Base-by-base conservation (phyloP, 1,139 yeast species). In the Candida anutae region DNA sequence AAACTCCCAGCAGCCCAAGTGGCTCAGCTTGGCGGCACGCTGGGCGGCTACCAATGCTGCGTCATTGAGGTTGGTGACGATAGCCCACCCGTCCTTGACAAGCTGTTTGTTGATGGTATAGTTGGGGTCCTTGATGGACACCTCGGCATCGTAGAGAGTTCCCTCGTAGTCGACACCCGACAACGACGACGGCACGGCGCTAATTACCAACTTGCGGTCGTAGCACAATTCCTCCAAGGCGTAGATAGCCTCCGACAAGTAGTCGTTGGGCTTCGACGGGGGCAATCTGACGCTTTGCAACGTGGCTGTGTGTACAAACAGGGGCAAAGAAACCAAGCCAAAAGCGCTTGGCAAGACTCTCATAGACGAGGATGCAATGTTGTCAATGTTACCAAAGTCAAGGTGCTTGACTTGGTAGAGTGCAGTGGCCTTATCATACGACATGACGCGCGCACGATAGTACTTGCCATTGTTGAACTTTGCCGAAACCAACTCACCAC, bases 1-100 rank as follows among this genome's bases (percentile, higher is more conserved):
- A 43, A 75, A 78, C 52, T 79, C 79, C 93, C 93, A 82, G 45
- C 85, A 79, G 8, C 93, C 93, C 23, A 58, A 50, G 36, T 74
- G 80, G 23, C 50, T 55, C 6, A 53, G 36, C 47, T 66, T 74
- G 18, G 90, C 90, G 12, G 39, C 32, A 21, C 43, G 39, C 48
- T 74, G 76, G 8, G 55, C 62, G 23, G 46, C 43, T 33, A 66
- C 46, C 26, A 78, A 50, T 5, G 16, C 9, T 21, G 52, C 55
- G 28, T 54, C 55, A 29, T 62, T 56, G 6, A 58, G 44, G 4
- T 52, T 52, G 21, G 62, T 65, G 23, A 80, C 79, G 31, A 77
- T 62, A 3, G 74, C 90, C 61, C 69, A 73, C 14, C 93, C 94
- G 29, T 70, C 71, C 35, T 62, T 54, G 16, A 81, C 75, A 42